Evolutionary conservation across 371 early-diverging fungal genomes (phyloP), one percentile per base, ranked within the genome.

Genomic region (Haplosporangium sp.): DNA sequence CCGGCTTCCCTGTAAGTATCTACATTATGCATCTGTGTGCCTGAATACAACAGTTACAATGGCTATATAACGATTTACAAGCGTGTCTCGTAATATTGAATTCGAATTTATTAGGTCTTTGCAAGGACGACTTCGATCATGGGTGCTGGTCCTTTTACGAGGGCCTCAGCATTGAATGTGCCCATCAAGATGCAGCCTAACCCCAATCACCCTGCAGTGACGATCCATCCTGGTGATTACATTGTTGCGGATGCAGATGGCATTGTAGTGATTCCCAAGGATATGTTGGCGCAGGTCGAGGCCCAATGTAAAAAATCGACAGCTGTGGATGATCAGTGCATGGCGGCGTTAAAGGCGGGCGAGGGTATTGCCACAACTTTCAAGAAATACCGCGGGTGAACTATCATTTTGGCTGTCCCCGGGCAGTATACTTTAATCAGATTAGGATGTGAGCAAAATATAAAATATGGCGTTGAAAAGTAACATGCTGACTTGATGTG

Each of bases 161-260:
- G 92, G 54, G 87, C 90, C 8, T 84, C 90, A 7, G 79, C 83
- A 14, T 74, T 94, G 20, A 87, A 92, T 57, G 85, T 85, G 36
- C 88, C 92, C 9, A 74, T 93, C 58, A 83, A 81, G 51, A 73
- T 93, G 69, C 71, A 81, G 43, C 64, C 73, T 18, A 81, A 76
- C 56, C 83, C 85, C 2, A 80, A 77, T 36, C 86, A 83, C 38
- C 87, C 87, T 7, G 83, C 85, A 6, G 81, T 87, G 20, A 82
- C 86, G 7, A 84, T 92, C 20, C 72, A 83, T 36, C 85, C 92
- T 5, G 90, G 91, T 38, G 95, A 95, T 64, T 84, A 92, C 54
- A 87, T 95, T 60, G 87, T 94, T 6, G 95, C 89, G 3, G 95
- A 95, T 83, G 64, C 88, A 14, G 91, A 95, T 73, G 95, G 95